Evolutionary conservation across 345 rosid species (phyloP).

Genomic region (Abelmoschus esculentus): DNA sequence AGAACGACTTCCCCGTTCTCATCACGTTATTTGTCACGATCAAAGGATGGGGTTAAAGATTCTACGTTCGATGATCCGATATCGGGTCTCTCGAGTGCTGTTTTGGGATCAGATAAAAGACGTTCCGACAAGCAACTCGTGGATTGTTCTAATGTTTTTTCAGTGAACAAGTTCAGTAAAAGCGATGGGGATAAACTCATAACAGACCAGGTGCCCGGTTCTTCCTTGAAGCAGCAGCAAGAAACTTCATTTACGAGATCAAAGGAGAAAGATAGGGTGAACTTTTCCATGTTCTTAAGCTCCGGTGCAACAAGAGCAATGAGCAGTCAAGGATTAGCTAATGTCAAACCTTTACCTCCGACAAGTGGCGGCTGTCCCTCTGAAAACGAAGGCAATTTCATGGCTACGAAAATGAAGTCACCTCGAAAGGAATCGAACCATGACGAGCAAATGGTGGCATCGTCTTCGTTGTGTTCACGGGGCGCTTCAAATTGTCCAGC

Average conservation of each 20-base stretch:
- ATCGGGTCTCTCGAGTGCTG: neutral
- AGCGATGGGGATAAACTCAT: neutral
- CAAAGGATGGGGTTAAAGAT: conserved; percentile 2
- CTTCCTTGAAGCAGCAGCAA: neutral
- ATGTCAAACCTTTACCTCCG: neutral
- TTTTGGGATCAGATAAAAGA: no score
- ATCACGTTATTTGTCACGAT: neutral
- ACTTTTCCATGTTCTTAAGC: conserved; percentile 1
- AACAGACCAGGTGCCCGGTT: neutral
- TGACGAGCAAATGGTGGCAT: conserved; percentile 31
- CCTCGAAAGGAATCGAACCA: conserved; percentile 23
- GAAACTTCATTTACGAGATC: neutral
- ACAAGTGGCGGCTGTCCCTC: neutral
- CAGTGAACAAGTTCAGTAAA: neutral
- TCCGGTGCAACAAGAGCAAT: neutral
- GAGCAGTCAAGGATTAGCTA: neutral
- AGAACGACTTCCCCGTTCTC: conserved; percentile 4
- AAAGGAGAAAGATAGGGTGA: neutral
- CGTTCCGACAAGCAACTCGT: neutral
- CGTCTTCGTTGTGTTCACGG: conserved; percentile 33
- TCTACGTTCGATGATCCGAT: neutral
- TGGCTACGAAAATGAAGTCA: neutral
- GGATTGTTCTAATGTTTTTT: conserved; percentile 17
- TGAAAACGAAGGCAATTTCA: neutral
- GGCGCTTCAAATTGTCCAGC: conserved; percentile 35